Evolutionary conservation across 768 basidiomycete genomes (phyloP).

Genomic region (Tulasnella sp.): DNA sequence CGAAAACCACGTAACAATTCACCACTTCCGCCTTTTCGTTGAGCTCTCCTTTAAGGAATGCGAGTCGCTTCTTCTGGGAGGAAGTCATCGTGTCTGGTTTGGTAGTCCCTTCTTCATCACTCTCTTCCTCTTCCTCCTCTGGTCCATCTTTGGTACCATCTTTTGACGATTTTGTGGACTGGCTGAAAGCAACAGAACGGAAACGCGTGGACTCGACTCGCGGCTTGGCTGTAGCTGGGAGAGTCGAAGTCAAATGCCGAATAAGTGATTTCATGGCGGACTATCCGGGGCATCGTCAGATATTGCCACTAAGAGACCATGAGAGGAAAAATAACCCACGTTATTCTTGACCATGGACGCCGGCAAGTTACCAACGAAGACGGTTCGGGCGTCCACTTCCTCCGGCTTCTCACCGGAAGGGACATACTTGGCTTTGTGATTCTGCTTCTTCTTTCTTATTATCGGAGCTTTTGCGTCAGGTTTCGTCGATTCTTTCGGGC

Average conservation of each 20-base stretch:
- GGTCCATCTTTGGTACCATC: slow-evolving; percentile 42
- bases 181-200: slow-evolving; percentile 89
- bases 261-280: slow-evolving; percentile 74
- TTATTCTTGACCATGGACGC: slow-evolving; percentile 74
- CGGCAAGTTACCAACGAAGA: slow-evolving; percentile 90
- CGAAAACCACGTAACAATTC: slow-evolving; percentile 92
- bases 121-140: slow-evolving; percentile 45
- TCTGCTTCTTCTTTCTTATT: not conserved
- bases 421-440: slow-evolving; percentile 50
- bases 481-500: not conserved
- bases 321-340: slow-evolving; percentile 52
- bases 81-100: slow-evolving; percentile 56
- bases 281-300: slow-evolving; percentile 47
- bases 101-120: slow-evolving; percentile 52
- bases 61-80: slow-evolving; percentile 88
- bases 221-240: slow-evolving; percentile 60
- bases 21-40: slow-evolving; percentile 75
- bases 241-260: slow-evolving; percentile 67
- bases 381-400: slow-evolving; percentile 75
- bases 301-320: not conserved
- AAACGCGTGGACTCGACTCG: slow-evolving; percentile 93
- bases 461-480: not conserved
- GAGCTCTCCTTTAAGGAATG: slow-evolving; percentile 91
- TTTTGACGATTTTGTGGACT: slow-evolving; percentile 69
- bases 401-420: slow-evolving; percentile 73